phyloP scores from a whole-genome alignment of 352 stramenopile species.

The Globisporangium barbulae region DNA sequence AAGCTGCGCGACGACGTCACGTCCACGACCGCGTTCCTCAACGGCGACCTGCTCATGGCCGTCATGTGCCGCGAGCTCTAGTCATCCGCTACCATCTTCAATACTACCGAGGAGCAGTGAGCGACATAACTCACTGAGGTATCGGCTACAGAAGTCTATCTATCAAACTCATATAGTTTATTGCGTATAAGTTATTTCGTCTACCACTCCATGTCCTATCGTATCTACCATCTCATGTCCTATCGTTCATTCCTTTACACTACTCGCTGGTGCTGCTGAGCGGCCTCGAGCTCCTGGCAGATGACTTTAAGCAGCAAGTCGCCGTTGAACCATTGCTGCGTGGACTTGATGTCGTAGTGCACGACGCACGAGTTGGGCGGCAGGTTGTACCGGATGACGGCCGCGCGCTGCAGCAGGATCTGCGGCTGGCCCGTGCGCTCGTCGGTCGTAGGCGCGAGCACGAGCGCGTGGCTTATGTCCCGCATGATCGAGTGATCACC shows the following conservation, averaged over 20 bases:
- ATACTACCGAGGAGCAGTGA: too few species aligned
- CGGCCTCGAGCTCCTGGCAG: conserved; percentile 36
- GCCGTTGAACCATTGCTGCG: conserved; percentile 51
- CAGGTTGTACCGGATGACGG: conserved; percentile 47
- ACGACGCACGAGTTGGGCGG: conserved; percentile 37
- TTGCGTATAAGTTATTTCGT: conserved; percentile 4
- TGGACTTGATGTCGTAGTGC: conserved; percentile 46
- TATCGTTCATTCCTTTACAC: not conserved
- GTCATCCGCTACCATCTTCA: not conserved
- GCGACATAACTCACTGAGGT: not conserved
- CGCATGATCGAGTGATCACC: conserved; percentile 22
- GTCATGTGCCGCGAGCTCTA: conserved; percentile 32
- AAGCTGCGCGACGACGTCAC: conserved; percentile 43
- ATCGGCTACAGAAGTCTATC: not conserved
- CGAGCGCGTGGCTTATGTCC: conserved; percentile 32
- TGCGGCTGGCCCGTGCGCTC: conserved; percentile 27
- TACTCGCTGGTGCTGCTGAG: conserved; percentile 10
- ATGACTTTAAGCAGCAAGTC: conserved; percentile 58
- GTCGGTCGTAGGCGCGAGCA: conserved; percentile 33
- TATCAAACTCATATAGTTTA: conserved; percentile 2
- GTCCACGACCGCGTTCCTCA: conserved; percentile 39
- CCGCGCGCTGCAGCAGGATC: conserved; percentile 46
- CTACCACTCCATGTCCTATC: not conserved
- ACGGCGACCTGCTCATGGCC: conserved; percentile 55
- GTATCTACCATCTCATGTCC: not conserved